These are phyloP conservation scores for Yamadazyma triangularis DNA, from an alignment of 1,139 yeast species.

Conservation along the genomic window DNA sequence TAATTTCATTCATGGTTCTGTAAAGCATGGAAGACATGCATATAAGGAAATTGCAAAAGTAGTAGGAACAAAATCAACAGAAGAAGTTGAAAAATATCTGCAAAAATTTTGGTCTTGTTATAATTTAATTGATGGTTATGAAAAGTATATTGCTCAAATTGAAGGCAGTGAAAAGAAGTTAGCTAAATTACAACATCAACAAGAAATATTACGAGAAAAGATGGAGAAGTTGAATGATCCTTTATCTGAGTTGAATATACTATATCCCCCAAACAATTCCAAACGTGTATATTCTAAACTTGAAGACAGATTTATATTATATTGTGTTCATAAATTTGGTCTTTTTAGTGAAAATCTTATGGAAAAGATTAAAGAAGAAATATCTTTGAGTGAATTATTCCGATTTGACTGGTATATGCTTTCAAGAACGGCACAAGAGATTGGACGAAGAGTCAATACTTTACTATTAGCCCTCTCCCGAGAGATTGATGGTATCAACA, in stretches of 20 bases:
- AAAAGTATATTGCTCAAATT: constrained; percentile 78
- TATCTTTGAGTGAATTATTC: constrained; percentile 68
- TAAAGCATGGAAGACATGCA: constrained; percentile 70
- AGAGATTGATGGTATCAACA: constrained; percentile 55
- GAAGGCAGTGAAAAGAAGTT: constrained; percentile 84
- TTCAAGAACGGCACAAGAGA: constrained; percentile 80
- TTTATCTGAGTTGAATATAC: constrained; percentile 66
- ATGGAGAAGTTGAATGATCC: constrained; percentile 65
- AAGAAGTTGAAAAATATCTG: constrained; percentile 68
- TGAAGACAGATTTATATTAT: constrained; percentile 80
- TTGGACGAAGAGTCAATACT: constrained; percentile 79
- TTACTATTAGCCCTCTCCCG: constrained; percentile 72
- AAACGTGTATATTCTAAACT: constrained; percentile 76
- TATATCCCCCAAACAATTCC: constrained; percentile 91
- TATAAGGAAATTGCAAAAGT: constrained; percentile 58
- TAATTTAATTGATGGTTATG: constrained; percentile 75
- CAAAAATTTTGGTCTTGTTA: constrained; percentile 73
- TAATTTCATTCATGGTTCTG: constrained; percentile 75
- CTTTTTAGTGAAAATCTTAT: constrained; percentile 63
- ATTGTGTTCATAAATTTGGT: constrained; percentile 74
- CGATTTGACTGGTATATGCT: constrained; percentile 86
- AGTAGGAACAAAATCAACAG: constrained; percentile 62
- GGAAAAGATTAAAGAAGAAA: constrained; percentile 75
- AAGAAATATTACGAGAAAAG: constrained; percentile 59
- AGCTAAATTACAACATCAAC: constrained; percentile 61